Conservation (phyloP, 371 early-diverging fungal genomes). For the Cokeromyces recurvatus region DNA sequence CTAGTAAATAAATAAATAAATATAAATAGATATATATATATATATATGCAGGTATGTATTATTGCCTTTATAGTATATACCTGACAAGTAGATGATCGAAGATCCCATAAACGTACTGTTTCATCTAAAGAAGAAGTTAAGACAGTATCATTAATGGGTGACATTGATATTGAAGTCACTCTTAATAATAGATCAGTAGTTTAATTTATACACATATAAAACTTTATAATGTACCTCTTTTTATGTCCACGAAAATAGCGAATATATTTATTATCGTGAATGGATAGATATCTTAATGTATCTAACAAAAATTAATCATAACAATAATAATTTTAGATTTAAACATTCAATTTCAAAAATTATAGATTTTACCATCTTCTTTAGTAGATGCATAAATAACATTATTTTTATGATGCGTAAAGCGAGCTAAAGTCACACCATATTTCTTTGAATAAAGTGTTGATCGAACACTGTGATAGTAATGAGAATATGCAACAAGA, state of each 20-base stretch:
- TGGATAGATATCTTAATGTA: slow-evolving; percentile 84
- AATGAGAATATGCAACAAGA: background rate
- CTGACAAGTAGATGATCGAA: slow-evolving; percentile 59
- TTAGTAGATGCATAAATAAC: slow-evolving; percentile 91
- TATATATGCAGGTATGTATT: too few species aligned
- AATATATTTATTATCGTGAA: slow-evolving; percentile 90
- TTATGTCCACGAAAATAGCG: slow-evolving; percentile 89
- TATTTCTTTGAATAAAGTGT: slow-evolving; percentile 82
- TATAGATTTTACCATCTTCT: slow-evolving; percentile 85
- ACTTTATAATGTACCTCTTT: slow-evolving; percentile 39
- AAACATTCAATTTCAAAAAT: too few species aligned
- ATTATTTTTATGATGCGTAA: slow-evolving; percentile 72
- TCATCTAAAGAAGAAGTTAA: slow-evolving; percentile 70
- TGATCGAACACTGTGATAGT: slow-evolving; percentile 44
- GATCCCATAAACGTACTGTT: slow-evolving; percentile 79
- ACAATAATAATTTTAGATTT: too few species aligned
- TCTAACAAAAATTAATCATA: too few species aligned
- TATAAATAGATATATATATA: too few species aligned
- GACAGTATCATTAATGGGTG: slow-evolving; percentile 72
- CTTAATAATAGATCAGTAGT: slow-evolving; percentile 22
- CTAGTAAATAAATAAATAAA: slow-evolving; percentile 12
- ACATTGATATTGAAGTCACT: slow-evolving; percentile 74
- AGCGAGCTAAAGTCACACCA: slow-evolving; percentile 75
- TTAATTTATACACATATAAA: background rate
- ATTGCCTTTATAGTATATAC: slow-evolving; percentile 24